These are phyloP conservation scores for Metschnikowia peoriensis DNA, from an alignment of 805 yeast genomes.

Conservation along the genomic window DNA sequence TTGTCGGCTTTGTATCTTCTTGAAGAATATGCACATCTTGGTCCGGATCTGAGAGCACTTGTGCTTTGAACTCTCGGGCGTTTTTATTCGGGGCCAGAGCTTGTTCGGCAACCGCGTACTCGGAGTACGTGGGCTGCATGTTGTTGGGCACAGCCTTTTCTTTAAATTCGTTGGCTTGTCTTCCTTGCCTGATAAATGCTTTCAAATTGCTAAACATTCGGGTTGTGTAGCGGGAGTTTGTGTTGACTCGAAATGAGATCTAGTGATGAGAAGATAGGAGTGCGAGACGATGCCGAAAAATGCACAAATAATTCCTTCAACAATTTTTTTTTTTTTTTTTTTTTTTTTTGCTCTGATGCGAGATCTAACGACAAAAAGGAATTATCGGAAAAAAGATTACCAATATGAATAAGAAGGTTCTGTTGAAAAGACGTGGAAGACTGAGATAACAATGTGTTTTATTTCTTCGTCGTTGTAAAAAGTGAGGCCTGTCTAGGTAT, in stretches of 20 bases:
- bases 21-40: constrained; percentile 6
- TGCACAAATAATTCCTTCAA: background rate
- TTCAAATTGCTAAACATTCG: constrained; percentile 45
- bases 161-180: constrained; percentile 47
- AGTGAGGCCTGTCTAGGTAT: background rate
- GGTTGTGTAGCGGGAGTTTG: background rate
- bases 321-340: no score
- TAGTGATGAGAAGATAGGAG: background rate
- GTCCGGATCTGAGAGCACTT: constrained; percentile 8
- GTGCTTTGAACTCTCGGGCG: constrained; percentile 6
- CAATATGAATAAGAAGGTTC: background rate
- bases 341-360: no score
- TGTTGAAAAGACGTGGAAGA: background rate
- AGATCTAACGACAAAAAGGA: no score
- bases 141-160: background rate
- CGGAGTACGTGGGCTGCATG: background rate
- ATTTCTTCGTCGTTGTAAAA: background rate
- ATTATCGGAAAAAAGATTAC: no score
- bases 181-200: constrained; percentile 64
- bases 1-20: background rate
- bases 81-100: background rate
- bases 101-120: background rate
- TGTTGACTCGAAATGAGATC: background rate
- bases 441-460: background rate
- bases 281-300: background rate